Percentiles rank a stretch among this genome's conserved stretches.
These are phyloP conservation scores for Fomes fomentarius DNA, from an alignment of 1,284 basidiomycete genomes.

Conservation along the genomic window DNA sequence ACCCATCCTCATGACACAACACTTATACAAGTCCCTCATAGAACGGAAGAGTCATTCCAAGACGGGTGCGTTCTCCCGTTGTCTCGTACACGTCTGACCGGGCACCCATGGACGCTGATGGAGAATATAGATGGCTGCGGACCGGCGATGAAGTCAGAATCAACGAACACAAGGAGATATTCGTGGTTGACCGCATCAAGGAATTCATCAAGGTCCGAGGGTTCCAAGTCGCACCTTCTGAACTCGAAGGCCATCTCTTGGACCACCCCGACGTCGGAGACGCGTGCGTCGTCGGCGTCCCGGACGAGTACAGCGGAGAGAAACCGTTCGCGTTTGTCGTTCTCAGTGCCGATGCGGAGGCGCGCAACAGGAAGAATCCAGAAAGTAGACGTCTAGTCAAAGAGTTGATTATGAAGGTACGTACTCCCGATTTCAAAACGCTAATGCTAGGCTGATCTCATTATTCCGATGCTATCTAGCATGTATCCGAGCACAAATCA, in stretches of 20 bases:
- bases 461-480: no score
- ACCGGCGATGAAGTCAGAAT: slow-evolving; percentile 50
- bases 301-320: slow-evolving; percentile 82
- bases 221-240: slow-evolving; percentile 41
- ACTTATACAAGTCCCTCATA: neutral
- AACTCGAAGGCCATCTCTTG: slow-evolving; percentile 62
- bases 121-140: slow-evolving; percentile 45
- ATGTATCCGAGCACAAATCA: slow-evolving; percentile 71
- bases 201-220: slow-evolving; percentile 27
- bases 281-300: slow-evolving; percentile 74
- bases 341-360: neutral
- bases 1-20: neutral
- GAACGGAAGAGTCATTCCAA: slow-evolving; percentile 36
- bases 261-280: slow-evolving; percentile 72
- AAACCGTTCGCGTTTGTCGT: slow-evolving; percentile 72
- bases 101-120: no score
- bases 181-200: slow-evolving; percentile 50
- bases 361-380: no score
- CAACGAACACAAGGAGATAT: slow-evolving; percentile 43
- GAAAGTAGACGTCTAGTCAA: no score
- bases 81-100: no score
- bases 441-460: no score
- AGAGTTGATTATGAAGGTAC: slow-evolving; percentile 18
- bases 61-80: slow-evolving; percentile 42
- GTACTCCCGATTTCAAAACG: no score